Evolutionary conservation across 1,284 basidiomycete genomes (phyloP), one percentile per base, ranked within the genome.

Genomic region (Pascua sp.): DNA sequence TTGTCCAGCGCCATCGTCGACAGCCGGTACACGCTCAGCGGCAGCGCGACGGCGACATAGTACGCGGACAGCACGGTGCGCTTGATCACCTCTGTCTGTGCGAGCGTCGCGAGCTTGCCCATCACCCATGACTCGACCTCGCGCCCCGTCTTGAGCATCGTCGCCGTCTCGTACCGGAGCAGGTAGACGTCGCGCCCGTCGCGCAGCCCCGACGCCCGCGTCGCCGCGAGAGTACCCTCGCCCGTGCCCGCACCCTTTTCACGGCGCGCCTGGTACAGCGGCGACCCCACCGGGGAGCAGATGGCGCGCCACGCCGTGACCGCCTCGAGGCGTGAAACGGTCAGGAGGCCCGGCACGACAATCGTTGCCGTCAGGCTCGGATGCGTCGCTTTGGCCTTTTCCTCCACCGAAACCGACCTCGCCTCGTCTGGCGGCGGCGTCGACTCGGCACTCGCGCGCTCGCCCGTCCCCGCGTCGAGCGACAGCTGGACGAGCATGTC

Each of bases 311-410:
- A 80, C 0, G 77, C 72, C 1, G 72, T 65, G 42, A 80, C 65
- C 2, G 73, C 78, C 66, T 81, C 81, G 17, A 72, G 73, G 11
- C 65, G 63, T 4, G 72, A 75, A 7, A 79, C 75, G 13, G 78
- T 71, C 15, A 80, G 65, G 9, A 81, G 73, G 11, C 81, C 81
- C 1, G 81, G 79, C 0, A 79, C 76, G 56, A 79, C 69, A 56
- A 82, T 79, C 40, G 79, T 74, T 1, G 76, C 77, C 64, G 75
- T 72, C 15, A 79, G 60, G 56, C 72, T 76, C 0, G 78, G 78
- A 65, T 85, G 82, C 73, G 88, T 84, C 61, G 86, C 86, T 67
- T 88, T 86, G 51, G 87, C 82, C 59, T 91, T 81, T 1, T 24
- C 69, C 53, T 49, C 47, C 8, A 44, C 47, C 39, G 24, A 32